These are phyloP conservation scores for Globisporangium apiculatum DNA, from an alignment of 352 stramenopile genomes.

Conservation along the genomic window DNA sequence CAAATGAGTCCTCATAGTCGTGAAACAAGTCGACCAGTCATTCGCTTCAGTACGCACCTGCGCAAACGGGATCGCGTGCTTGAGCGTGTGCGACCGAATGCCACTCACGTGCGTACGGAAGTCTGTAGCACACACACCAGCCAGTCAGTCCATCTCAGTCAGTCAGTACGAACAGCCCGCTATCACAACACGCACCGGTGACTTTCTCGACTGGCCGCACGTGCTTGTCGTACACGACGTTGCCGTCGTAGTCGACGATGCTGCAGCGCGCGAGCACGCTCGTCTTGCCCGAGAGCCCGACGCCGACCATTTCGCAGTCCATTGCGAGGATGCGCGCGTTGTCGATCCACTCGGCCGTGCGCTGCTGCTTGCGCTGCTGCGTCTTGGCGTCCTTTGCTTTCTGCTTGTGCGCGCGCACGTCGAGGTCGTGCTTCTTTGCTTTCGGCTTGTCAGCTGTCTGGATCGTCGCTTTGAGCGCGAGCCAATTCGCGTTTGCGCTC, in stretches of 20 bases:
- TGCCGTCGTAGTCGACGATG: conserved; percentile 81
- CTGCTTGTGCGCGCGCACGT: conserved; percentile 31
- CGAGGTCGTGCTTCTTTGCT: conserved; percentile 31
- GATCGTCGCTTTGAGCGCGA: conserved; percentile 70
- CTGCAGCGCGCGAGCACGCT: conserved; percentile 82
- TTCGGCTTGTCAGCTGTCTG: conserved; percentile 26
- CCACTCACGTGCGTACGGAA: conserved; percentile 84
- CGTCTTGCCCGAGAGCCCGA: conserved; percentile 65
- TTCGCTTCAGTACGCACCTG: conserved; percentile 16
- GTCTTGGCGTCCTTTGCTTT: conserved; percentile 44
- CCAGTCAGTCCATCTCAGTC: neutral
- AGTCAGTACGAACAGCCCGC: neutral
- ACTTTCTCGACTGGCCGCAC: conserved; percentile 80
- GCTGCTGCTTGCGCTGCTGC: conserved; percentile 34
- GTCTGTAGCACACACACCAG: conserved; percentile 20
- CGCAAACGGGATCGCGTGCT: conserved; percentile 69
- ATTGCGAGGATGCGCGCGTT: conserved; percentile 72
- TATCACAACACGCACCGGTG: conserved; percentile 27
- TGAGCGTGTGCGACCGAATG: conserved; percentile 60
- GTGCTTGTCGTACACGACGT: conserved; percentile 80
- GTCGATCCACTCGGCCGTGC: conserved; percentile 72
- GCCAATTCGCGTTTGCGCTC: conserved; percentile 59
- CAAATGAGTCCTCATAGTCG: too few relatives aligned
- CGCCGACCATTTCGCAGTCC: conserved; percentile 88
- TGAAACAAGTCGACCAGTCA: neutral